Evolutionary conservation across 208 protist species (phyloP), one percentile per base, ranked within the genome.

Genomic region (Leishmania mexicana): DNA sequence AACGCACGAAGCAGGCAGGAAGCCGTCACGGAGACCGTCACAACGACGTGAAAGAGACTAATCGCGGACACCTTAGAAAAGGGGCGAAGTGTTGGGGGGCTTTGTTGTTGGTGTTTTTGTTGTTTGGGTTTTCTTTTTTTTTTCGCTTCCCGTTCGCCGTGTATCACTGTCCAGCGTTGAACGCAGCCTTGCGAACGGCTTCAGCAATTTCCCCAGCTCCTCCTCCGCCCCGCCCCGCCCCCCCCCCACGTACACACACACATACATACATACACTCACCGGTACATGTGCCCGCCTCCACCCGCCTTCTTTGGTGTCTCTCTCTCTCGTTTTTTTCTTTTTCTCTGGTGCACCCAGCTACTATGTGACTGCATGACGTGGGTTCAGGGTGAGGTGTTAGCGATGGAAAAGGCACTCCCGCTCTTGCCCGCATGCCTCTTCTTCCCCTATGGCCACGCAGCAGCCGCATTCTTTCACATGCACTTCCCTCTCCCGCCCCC

Each of bases 241-340:
- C 13, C 13, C 13, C 45, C 45, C 10, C 47, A 73, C 31, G 60
- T 28, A 83, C 57, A 79, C 21, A 65, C 54, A 83, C 51, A 62
- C 58, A 64, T 11, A 77, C 24, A 83, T 54, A 68, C 17, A 45
- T 19, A 70, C 64, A 8, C 8, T 42, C 35, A 28, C 28, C 7
- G 45, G 7, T 35, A 31, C 38, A 3, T 47, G 58, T 31, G 13
- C 38, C 11, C 57, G n/a, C 17, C 57, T 45, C 64, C 11, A 35
- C 28, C n/a, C 28, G 58, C 58, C 13, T 64, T 64, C 58, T 31
- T 13, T 28, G 28, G 58, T 64, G 58, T 31, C 15, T n/a, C 35
- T 35, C 54, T 78, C 28, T 3, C 49, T 15, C 67, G 35, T 70
- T 67, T 17, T 64, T 3, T 47, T 47, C 31, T 35, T 47, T 47